Evolutionary conservation across 2,329 filamentous ascomycete species (phyloP), one percentile per base, ranked within the genome.

Genomic region (Pseudogymnoascus verrucosus): DNA sequence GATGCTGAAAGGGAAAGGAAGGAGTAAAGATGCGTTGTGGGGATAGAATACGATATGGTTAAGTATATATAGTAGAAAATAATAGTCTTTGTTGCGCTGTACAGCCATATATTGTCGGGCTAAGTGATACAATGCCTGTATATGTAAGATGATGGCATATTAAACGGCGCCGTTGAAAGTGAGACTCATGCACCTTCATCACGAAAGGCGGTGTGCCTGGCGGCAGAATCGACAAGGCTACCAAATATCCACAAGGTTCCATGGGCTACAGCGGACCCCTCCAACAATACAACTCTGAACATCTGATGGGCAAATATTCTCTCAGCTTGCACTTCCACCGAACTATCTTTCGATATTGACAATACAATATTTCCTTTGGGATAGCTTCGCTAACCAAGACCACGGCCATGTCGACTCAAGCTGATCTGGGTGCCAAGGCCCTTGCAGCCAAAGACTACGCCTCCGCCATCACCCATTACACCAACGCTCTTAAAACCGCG

Each of bases 401-500:
- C 12, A 7, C 28, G 19, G 26, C 16, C 37, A 87, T 87, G 82
- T 65, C 72, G 23, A 81, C 82, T 5, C 73, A 80, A 67, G 76
- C 78, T 65, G 78, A 75, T 1, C 69, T 78, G n/a, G 85, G 79
- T 69, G 76, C 80, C 42, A 72, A 82, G 66, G 92, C 91, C 63
- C 80, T 91, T 64, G 77, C 84, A 28, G 78, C 76, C 7, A 82
- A 82, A 61, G 82, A 93, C 65, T 93, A 85, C 75, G 77, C 81
- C 4, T 79, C 81, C 57, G 92, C 90, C 51, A 84, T 96, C 68
- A 74, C 78, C 37, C 82, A 87, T 69, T 88, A 89, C 67, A 89
- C 88, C 6, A 75, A 78, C 40, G 91, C 90, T 5, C 79, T 96
- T 77, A 84, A 65, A 80, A 80, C 90, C 2, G 89, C 91, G 1